Evolutionary conservation across 352 stramenopile genomes (phyloP).

Genomic region (Aphanomyces invadans): DNA sequence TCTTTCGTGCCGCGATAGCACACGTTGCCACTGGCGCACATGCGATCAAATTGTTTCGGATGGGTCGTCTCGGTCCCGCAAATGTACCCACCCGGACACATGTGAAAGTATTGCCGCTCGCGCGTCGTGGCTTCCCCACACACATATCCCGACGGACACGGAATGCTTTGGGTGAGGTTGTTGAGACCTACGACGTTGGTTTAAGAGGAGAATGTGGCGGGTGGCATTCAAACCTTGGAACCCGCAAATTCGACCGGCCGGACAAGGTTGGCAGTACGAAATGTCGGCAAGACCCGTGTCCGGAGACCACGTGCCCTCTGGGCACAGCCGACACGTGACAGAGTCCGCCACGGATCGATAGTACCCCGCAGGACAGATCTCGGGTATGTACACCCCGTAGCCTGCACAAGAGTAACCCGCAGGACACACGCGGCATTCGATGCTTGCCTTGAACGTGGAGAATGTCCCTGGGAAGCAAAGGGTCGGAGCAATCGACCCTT

Average conservation of each 20-base stretch:
- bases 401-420: constrained; percentile 88
- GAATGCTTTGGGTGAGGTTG: constrained; percentile 68
- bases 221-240: constrained; percentile 34
- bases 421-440: constrained; percentile 88
- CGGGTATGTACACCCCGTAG: constrained; percentile 95
- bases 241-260: constrained; percentile 90
- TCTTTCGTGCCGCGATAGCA: constrained; percentile 84
- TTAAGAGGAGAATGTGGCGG: neutral
- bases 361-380: constrained; percentile 87
- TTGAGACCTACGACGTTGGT: constrained; percentile 58
- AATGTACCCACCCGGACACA: constrained; percentile 89
- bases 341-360: constrained; percentile 94
- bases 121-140: constrained; percentile 91
- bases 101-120: constrained; percentile 84
- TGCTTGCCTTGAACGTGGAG: constrained; percentile 84
- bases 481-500: constrained; percentile 86
- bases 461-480: constrained; percentile 97
- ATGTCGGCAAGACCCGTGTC: constrained; percentile 90
- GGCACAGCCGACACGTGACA: constrained; percentile 92
- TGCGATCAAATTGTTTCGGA: constrained; percentile 72
- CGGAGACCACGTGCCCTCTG: constrained; percentile 91
- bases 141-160: constrained; percentile 89
- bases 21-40: constrained; percentile 83
- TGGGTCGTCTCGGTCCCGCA: constrained; percentile 81
- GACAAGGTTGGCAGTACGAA: constrained; percentile 92